Evolutionary conservation across 2,329 filamentous ascomycete genomes (phyloP), one percentile per base, ranked within the genome.

Genomic region (Cytospora mali): DNA sequence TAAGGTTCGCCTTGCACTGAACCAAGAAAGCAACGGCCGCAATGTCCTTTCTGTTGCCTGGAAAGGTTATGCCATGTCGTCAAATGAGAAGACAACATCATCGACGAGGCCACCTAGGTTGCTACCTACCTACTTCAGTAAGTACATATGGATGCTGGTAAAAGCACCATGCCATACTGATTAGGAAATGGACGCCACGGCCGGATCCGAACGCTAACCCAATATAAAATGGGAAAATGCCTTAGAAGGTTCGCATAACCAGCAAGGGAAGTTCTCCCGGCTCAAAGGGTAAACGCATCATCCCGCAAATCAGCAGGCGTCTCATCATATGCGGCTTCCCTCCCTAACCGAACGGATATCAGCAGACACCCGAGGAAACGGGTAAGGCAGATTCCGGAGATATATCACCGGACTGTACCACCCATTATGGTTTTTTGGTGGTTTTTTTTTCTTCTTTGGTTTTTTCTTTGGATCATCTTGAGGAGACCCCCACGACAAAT

Each of bases 321-420:
- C 52, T 42, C 57, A 55, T 52, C 51, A 39, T 21, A 55, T 63
- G 57, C 50, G 48, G 46, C 52, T 53, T 51, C 50, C 59, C 55
- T 39, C n/a, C n/a, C 31, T 28, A 14, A 39, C 39, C 46, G 48
- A 46, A 31, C 52, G 27, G 56, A 14, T 31, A 53, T n/a, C 52
- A 31, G 48, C 57, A 64, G 52, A 23, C 13, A 31, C 51, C 58
- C n/a, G 39, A 27, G 11, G 31, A n/a, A n/a, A n/a, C 53, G 25
- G 46, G 52, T 28, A 52, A 31, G 52, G 42, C 42, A 46, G 42
- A 46, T 46, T 21, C 18, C 42, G 42, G 42, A 23, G 42, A 46
- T 46, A 9, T 42, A 6, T 6, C 10, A 10, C 42, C 42, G 42
- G n/a, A 18, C 18, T 23, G 42, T 46, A 10, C 9, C 21, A 46